Evolutionary conservation across 768 basidiomycete species (phyloP).

Genomic region (Epithele typhae): DNA sequence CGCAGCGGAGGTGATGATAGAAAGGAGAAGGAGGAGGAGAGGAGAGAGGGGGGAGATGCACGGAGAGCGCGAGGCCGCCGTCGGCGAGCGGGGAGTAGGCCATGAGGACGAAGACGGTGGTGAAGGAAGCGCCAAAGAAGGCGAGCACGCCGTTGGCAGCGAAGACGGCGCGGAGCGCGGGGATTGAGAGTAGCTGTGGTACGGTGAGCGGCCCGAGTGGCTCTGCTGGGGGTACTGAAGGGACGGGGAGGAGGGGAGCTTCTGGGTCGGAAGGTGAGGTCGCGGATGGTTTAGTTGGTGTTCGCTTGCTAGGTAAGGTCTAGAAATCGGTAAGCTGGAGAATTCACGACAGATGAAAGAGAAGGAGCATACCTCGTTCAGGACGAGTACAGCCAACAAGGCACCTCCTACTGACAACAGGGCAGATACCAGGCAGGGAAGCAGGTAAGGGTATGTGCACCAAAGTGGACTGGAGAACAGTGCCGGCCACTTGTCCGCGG

Average conservation of each 20-base stretch:
- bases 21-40: too few relatives aligned
- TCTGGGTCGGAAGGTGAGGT: too few relatives aligned
- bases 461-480: conserved; percentile 44
- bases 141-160: conserved; percentile 47
- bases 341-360: neutral
- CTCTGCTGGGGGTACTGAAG: too few relatives aligned
- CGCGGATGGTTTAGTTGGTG: too few relatives aligned
- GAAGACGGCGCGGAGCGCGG: conserved; percentile 48
- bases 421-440: conserved; percentile 51
- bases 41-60: conserved; percentile 19
- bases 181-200: conserved; percentile 40
- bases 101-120: conserved; percentile 63
- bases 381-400: conserved; percentile 38
- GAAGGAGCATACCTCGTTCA: conserved; percentile 48
- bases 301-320: conserved; percentile 20
- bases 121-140: conserved; percentile 53
- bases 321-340: neutral
- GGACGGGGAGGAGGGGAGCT: conserved; percentile 1
- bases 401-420: conserved; percentile 37
- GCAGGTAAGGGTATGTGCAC: conserved; percentile 50
- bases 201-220: conserved; percentile 18
- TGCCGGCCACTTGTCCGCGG: conserved; percentile 40
- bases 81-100: conserved; percentile 55
- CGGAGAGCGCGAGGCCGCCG: conserved; percentile 60
- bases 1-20: too few relatives aligned